Base-by-base conservation (phyloP, 441 rosid genomes). In the Daphne laureola region DNA sequence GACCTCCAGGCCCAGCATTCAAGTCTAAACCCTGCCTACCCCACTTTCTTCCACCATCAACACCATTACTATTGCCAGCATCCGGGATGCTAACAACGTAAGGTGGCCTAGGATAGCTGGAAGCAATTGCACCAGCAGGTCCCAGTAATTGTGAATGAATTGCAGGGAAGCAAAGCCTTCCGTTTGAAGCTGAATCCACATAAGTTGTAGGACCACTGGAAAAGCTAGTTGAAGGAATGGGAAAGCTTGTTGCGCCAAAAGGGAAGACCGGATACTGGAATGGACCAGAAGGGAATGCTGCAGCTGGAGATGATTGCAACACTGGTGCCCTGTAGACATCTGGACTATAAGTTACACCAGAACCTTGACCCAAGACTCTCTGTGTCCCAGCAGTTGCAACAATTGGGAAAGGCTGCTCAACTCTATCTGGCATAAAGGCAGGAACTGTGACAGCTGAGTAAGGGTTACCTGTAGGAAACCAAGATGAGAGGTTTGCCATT, bases 391-490 rank as follows among this genome's bases (percentile, higher is more conserved):
- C 67, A 23, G 74, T 67, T 27, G 83, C 63, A 55, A 84, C 73
- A 45, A 82, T 25, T 15, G 90, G 78, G 54, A 81, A 79, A 58
- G 87, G 67, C 59, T 77, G 95, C 38, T 88, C 96, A 17, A 81
- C 84, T 65, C 90, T 69, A 17, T 73, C 86, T 51, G 90, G 73
- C 67, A 83, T 55, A 43, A 78, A 55, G 54, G 80, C 75, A 59
- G 82, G 94, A 55, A 82, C 65, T 4, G 85, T 54, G 52, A 83
- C 74, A 49, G 85, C 78, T 46, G 95, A 59, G 59, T 73, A 82
- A 11, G 66, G 49, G 68, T 65, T 81, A 52, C 70, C 78, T 18
- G 70, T 61, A 47, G 92, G 71, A 60, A 86, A 77, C 96, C 94
- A 81, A 46, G 86, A 69, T 12, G 94, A 76, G 53, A 80, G 73